Conservation (phyloP, 371 early-diverging fungal genomes). For the Syncephalastrum contaminatum region DNA sequence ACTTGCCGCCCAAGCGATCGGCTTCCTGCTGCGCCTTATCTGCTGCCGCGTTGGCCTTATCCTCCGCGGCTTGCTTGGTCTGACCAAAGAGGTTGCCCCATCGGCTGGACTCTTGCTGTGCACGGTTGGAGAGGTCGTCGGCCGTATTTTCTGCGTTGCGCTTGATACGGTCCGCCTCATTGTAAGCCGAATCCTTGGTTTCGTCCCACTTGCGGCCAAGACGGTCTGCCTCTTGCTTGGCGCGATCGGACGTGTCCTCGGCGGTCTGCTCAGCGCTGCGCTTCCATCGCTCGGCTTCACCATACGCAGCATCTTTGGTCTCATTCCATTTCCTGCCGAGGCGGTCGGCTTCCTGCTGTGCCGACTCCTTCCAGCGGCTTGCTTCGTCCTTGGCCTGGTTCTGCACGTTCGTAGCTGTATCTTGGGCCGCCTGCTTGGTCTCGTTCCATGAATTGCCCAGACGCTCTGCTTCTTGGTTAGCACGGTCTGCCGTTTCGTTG, state of each 20-base stretch:
- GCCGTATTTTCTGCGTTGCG: conserved; percentile 3
- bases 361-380: conserved; percentile 1
- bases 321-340: conserved; percentile 8
- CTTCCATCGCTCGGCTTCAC: background rate
- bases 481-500: conserved; percentile 5
- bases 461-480: conserved; percentile 8
- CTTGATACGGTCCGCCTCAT: background rate
- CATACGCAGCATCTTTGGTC: conserved; percentile 8
- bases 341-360: conserved; percentile 8
- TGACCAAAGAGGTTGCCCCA: no score
- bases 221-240: conserved; percentile 7
- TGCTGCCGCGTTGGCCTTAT: no score
- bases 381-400: conserved; percentile 5
- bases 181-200: background rate
- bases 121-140: conserved; percentile 9
- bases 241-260: background rate
- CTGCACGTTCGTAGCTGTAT: background rate
- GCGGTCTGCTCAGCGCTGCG: background rate
- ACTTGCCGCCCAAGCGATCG: no score
- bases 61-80: no score
- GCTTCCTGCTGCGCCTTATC: no score
- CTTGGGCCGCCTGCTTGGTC: conserved; percentile 9
- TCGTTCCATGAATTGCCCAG: background rate
- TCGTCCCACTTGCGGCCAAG: conserved; percentile 6
- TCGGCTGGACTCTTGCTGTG: conserved; percentile 4